Base-by-base conservation (phyloP, 352 stramenopile genomes). In the Pythium myriotylum region DNA sequence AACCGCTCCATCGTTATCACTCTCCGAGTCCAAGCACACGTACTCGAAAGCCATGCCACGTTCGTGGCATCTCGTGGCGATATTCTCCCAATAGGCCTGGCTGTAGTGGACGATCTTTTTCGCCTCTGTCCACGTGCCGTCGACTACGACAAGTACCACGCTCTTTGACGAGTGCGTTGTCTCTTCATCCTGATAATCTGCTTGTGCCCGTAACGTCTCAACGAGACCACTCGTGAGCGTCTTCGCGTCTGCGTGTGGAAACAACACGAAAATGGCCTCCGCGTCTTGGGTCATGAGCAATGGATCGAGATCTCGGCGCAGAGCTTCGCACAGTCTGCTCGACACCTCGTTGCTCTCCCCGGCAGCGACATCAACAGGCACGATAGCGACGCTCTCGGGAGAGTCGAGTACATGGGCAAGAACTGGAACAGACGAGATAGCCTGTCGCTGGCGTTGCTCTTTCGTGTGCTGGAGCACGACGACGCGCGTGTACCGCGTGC, bases 51-150 rank as follows among this genome's bases (percentile, higher is more conserved):
- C 37, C 9, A 58, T 61, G n/a, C 66, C 69, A 19, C 70, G 27
- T 2, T 39, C 26, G 5, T 62, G 64, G 53, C 67, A 76, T 16
- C 63, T 40, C 14, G 26, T 27, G 6, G 74, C 72, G 24, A 84
- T 57, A 13, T 54, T 39, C n/a, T 72, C 57, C 64, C 80, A 84
- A 33, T 77, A 72, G n/a, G 8, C 17, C 12, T 66, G 59, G 52
- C 78, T 86, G 43, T 76, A 63, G 59, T 79, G 72, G 32, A 85
- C 72, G 29, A 93, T 84, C 61, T 89, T 86, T 74, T 92, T 94
- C 57, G 84, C 84, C 50, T 94, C 79, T 14, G 76, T 86, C 84
- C 84, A 94, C 47, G 84, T 94, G 46, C 84, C 84, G 39, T 94
- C 84, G 22, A 94, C 68, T 51, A 81, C 84, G 0, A 94, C 62